phyloP scores from a whole-genome alignment of 768 basidiomycete genomes.

The Agaricus blazei region DNA sequence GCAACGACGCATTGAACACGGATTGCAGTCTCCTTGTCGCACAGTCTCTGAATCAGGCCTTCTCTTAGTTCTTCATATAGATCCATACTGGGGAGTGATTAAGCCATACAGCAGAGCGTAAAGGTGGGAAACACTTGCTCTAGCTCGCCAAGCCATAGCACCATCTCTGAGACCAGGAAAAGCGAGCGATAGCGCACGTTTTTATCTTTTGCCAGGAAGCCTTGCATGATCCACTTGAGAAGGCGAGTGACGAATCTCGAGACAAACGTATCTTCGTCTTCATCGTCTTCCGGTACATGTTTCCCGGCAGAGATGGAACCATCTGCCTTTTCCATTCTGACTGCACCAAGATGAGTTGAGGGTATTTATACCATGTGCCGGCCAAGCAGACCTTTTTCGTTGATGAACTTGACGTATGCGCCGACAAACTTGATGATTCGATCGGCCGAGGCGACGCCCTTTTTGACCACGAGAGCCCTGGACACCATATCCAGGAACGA shows the following conservation, averaged over 20 bases:
- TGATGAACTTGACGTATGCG: slow-evolving; percentile 75
- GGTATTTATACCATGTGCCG: background rate
- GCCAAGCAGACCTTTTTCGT: slow-evolving; percentile 66
- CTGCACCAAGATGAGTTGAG: slow-evolving; percentile 13
- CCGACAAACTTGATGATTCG: slow-evolving; percentile 83
- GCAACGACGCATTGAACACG: slow-evolving; percentile 84
- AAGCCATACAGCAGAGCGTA: background rate
- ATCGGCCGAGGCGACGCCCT: slow-evolving; percentile 79
- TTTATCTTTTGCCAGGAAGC: slow-evolving; percentile 91
- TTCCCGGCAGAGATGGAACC: slow-evolving; percentile 14
- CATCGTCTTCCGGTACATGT: slow-evolving; percentile 35
- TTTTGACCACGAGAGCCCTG: slow-evolving; percentile 76
- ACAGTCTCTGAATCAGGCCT: slow-evolving; percentile 70
- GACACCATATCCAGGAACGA: slow-evolving; percentile 69
- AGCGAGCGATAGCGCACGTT: slow-evolving; percentile 76
- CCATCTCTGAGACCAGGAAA: slow-evolving; percentile 81
- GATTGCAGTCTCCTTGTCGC: slow-evolving; percentile 80
- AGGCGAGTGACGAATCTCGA: slow-evolving; percentile 66
- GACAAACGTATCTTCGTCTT: slow-evolving; percentile 61
- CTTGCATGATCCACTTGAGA: slow-evolving; percentile 70
- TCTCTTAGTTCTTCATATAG: slow-evolving; percentile 64
- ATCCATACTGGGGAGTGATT: slow-evolving; percentile 61
- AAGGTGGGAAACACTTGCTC: slow-evolving; percentile 51
- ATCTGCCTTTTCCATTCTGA: slow-evolving; percentile 25
- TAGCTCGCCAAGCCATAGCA: slow-evolving; percentile 80